phyloP scores from a whole-genome alignment of 441 rosid species.

The Pelargonium fulgidum region DNA sequence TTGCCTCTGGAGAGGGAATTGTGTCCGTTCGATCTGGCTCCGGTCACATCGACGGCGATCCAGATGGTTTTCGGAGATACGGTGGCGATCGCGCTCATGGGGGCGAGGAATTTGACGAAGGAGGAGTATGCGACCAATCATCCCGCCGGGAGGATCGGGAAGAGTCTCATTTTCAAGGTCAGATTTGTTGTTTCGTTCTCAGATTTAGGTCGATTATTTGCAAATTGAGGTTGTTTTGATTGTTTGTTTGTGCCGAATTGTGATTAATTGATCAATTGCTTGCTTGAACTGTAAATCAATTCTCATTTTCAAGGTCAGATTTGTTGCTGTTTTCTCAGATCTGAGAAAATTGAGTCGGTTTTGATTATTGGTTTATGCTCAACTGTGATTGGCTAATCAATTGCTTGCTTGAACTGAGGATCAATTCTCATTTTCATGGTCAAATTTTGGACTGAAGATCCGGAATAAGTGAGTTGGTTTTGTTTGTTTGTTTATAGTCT shows the following conservation, averaged over 20 bases:
- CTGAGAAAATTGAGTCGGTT: not conserved
- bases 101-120: constrained; percentile 64
- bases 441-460: constrained; percentile 10
- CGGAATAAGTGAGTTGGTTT: not conserved
- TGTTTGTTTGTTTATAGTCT: not conserved
- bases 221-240: not conserved
- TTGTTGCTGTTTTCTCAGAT: no score
- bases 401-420: not conserved
- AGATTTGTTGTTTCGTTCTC: not conserved
- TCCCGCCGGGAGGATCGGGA: constrained; percentile 91
- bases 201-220: no score
- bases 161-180: constrained; percentile 65
- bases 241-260: not conserved
- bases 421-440: constrained; percentile 29
- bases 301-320: not conserved
- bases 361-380: not conserved
- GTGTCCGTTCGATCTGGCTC: constrained; percentile 89
- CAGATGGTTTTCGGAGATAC: constrained; percentile 98
- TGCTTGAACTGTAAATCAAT: not conserved
- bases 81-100: constrained; percentile 90
- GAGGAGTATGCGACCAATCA: constrained; percentile 86
- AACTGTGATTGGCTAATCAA: not conserved
- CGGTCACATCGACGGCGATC: constrained; percentile 94
- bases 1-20: constrained; percentile 80
- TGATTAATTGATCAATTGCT: not conserved